Base-by-base conservation (phyloP, 2,329 filamentous ascomycete species). In the Microdochium nivale region DNA sequence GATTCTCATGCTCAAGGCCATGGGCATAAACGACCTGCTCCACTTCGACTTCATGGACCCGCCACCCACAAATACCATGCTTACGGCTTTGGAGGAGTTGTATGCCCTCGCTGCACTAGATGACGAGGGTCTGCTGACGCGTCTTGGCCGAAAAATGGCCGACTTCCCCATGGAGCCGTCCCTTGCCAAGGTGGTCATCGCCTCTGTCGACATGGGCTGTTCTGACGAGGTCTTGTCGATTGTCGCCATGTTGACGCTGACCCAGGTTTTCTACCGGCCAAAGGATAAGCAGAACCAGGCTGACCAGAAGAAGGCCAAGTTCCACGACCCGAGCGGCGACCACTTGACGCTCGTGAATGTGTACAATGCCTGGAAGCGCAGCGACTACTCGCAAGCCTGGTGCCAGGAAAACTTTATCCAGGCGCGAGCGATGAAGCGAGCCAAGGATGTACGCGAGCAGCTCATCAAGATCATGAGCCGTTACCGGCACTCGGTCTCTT, bases 41-140 rank as follows among this genome's bases (percentile, higher is more conserved):
- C 90, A 95, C 64, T 99, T 99, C 62, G 92, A 97, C 70, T 99
- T 99, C 62, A 97, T 99, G 92, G 94, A 99, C 62, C 91, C 94
- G 0, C 94, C 94, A 0, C 94, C 94, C 0, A 94, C 94, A 27
- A 96, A 97, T 62, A 97, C 94, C 13, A 96, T 97, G 90, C 79
- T 99, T 56, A 95, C 90, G 49, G 94, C 94, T 0, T 75, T 99
- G 3, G 95, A 99, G 70, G 94, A 97, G 65, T 77, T 99, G 0
- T 99, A 99, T 63, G 90, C 90, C 1, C 75, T 99, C 11, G 90
- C 87, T 3, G 92, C 92, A 0, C 77, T 99, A 0, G 94, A 99
- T 57, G 92, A 99, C 61, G 94, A 99, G 77, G 94, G 94, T 14
- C 78, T 99, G 0, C 74, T 99, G 2, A 99, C 94, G 0, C 84